Evolutionary conservation across 108 stramenopile genomes (phyloP).

Genomic region (Mediolabrus comicus): DNA sequence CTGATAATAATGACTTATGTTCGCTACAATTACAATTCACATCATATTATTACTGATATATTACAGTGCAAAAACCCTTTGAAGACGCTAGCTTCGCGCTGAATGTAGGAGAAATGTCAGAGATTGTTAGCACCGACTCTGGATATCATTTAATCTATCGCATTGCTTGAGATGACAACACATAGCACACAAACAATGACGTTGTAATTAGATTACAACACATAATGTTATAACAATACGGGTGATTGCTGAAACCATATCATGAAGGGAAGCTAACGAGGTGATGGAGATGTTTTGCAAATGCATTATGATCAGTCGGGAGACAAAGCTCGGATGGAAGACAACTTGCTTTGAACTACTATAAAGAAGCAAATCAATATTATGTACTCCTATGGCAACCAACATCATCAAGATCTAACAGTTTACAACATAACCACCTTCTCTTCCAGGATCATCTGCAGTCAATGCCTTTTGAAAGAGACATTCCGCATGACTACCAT

Average conservation of each 20-base stretch:
- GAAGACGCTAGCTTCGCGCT: constrained; percentile 93
- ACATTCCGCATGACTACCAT: constrained; percentile 23
- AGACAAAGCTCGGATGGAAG: too few relatives aligned
- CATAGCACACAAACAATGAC: neutral
- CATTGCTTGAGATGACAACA: constrained; percentile 45
- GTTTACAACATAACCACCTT: constrained; percentile 19
- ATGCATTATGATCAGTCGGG: too few relatives aligned
- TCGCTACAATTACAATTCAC: too few relatives aligned
- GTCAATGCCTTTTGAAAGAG: constrained; percentile 16
- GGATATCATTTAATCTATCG: constrained; percentile 97
- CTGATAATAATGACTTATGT: constrained; percentile 62
- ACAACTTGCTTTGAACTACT: too few relatives aligned
- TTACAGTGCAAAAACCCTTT: constrained; percentile 84
- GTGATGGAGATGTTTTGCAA: too few relatives aligned
- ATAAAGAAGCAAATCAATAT: too few relatives aligned
- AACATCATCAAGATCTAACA: too few relatives aligned
- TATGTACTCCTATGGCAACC: too few relatives aligned
- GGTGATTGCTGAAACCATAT: too few relatives aligned
- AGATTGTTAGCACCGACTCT: constrained; percentile 91
- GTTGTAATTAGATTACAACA: neutral
- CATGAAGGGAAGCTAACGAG: too few relatives aligned
- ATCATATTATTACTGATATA: too few relatives aligned
- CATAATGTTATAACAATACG: neutral
- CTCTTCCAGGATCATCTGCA: constrained; percentile 9
- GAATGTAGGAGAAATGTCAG: constrained; percentile 81